phyloP scores from a whole-genome alignment of 1,284 basidiomycete genomes.

The Volvariella surrecta region DNA sequence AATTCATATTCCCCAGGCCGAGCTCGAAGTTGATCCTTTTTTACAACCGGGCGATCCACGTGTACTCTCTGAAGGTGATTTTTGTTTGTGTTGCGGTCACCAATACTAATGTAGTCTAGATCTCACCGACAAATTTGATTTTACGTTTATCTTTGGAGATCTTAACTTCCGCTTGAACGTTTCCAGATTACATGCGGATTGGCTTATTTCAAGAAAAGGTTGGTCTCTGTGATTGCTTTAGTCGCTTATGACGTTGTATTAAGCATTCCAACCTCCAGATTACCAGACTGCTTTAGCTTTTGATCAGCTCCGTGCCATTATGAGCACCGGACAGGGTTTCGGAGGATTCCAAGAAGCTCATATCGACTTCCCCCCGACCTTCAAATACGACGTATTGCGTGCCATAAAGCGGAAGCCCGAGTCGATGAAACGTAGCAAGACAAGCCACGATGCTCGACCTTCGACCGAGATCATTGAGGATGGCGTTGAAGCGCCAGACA shows the following conservation, averaged over 20 bases:
- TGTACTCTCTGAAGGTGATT: constrained; percentile 52
- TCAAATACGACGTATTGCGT: constrained; percentile 74
- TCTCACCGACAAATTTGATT: constrained; percentile 77
- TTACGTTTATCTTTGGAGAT: constrained; percentile 76
- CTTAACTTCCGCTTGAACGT: constrained; percentile 73
- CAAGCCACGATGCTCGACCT: constrained; percentile 29
- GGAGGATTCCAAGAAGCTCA: constrained; percentile 63
- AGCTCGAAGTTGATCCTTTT: constrained; percentile 60
- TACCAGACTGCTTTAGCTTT: constrained; percentile 70
- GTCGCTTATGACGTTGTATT: not conserved
- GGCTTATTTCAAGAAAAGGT: constrained; percentile 55
- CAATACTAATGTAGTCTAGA: constrained; percentile 30
- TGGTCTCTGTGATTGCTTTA: no score
- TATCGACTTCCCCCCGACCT: constrained; percentile 75
- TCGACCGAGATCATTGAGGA: constrained; percentile 21
- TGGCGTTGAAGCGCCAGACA: constrained; percentile 32
- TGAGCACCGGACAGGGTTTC: constrained; percentile 53
- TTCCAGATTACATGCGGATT: constrained; percentile 68
- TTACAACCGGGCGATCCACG: constrained; percentile 55
- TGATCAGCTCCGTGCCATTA: constrained; percentile 71
- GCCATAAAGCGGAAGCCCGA: constrained; percentile 36
- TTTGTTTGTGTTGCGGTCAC: constrained; percentile 1
- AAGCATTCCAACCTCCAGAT: constrained; percentile 29
- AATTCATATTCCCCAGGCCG: constrained; percentile 31
- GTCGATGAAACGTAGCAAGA: constrained; percentile 23